Evolutionary conservation across 1,284 basidiomycete species (phyloP), one percentile per base, ranked within the genome.

Genomic region (Hymenochaete sp.): DNA sequence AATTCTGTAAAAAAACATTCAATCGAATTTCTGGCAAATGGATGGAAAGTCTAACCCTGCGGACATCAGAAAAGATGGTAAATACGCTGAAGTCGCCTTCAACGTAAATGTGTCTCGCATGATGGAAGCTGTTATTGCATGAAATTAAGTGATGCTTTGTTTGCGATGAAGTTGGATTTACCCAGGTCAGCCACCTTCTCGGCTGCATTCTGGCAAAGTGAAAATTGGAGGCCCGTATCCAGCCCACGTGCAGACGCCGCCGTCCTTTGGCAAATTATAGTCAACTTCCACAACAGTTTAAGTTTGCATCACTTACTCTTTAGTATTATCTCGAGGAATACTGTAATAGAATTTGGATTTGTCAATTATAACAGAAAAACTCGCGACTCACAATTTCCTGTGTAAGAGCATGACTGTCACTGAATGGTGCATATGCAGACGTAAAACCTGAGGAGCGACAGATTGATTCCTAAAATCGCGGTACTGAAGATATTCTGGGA

Each of bases 401-500:
- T 91, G 77, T 25, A 91, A 68, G 25, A 91, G 66, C 14, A 91
- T 67, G 4, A 91, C 76, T 10, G 82, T 72, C 8, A 75, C 77
- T 73, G 84, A 88, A 59, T 91, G 90, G 55, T 84, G 72, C 43
- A 87, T 71, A 55, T 92, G 84, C 25, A 91, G 65, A 39, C 78
- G 71, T 18, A 91, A 59, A 22, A 90, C 68, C 49, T 82, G 77
- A 3, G 82, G 78, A 4, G 79, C 70, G 9, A 79, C 77, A 7
- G 67, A 62, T 41, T 72, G 67, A 14, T 38, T 24, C 29, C 22
- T 74, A 11, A 70, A 63, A 27, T 72, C 60, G 52, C 81, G 76
- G 54, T 73, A 82, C 38, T 70, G 71, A 26, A 92, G 66, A 43
- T 71, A 66, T 14, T 82, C 75, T 0, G 85, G 82, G 11, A 92